A percentile compares a stretch with the other conserved stretches of the same genome.
These are phyloP conservation scores for Alloteropsis angusta DNA, from an alignment of 202 grass and related monocot species.

Conservation along the genomic window DNA sequence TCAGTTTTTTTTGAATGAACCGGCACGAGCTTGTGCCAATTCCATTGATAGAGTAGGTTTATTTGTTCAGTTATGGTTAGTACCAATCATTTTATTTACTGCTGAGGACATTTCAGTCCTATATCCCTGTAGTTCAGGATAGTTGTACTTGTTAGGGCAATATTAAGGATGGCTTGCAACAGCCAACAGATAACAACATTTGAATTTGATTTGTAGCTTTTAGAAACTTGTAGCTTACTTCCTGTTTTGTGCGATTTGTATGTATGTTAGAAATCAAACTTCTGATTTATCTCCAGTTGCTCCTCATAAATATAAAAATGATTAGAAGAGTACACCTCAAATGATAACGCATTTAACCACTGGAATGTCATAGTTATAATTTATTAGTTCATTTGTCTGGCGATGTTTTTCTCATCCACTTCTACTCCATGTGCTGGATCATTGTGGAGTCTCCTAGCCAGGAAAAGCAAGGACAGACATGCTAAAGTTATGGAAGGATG, in stretches of 20 bases:
- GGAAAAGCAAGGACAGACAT: neutral
- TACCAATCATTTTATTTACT: neutral
- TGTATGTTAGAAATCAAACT: neutral
- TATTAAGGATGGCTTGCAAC: neutral
- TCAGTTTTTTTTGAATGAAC: no score
- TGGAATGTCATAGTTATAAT: neutral
- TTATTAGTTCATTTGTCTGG: constrained; percentile 2
- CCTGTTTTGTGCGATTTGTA: neutral
- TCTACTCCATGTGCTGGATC: neutral
- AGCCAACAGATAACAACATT: neutral
- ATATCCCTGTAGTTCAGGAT: neutral
- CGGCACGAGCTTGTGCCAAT: no score
- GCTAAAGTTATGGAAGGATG: neutral
- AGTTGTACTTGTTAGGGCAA: neutral
- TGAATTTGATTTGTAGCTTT: neutral
- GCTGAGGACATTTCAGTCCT: neutral
- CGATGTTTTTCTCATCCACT: neutral
- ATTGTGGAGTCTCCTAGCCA: neutral
- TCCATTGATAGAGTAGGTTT: no score
- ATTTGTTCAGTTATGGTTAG: neutral
- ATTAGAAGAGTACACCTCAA: neutral
- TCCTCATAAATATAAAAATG: constrained; percentile 8
- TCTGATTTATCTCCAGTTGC: neutral
- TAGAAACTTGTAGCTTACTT: neutral
- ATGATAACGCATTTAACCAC: constrained; percentile 11